A percentile compares a stretch with the other conserved stretches of the same genome.
phyloP scores from a whole-genome alignment of 2,329 filamentous ascomycete species.

The Alternaria sp. region DNA sequence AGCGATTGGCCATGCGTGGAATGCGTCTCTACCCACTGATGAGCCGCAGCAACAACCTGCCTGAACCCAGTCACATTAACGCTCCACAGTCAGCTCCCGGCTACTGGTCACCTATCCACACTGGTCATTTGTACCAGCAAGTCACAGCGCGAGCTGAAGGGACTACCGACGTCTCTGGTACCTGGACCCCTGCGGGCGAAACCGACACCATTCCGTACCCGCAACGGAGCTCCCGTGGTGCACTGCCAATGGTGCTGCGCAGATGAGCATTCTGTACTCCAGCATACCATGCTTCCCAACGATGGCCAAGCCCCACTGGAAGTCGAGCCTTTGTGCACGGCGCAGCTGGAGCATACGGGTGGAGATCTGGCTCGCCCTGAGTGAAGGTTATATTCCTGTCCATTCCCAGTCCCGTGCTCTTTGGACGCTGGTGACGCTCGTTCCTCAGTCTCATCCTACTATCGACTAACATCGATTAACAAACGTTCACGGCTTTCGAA shows the following conservation, averaged over 20 bases:
- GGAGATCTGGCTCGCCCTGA: constrained; percentile 19
- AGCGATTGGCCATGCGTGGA: constrained; percentile 33
- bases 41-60: constrained; percentile 29
- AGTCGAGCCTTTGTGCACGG: constrained; percentile 23
- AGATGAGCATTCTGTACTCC: constrained; percentile 20
- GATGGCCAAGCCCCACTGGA: constrained; percentile 29
- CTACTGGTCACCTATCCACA: constrained; percentile 24
- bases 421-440: constrained; percentile 35
- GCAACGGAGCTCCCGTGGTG: constrained; percentile 30
- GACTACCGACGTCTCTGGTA: constrained; percentile 25
- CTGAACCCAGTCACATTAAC: constrained; percentile 25
- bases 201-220: constrained; percentile 39
- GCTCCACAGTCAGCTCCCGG: constrained; percentile 27
- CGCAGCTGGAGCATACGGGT: constrained; percentile 31
- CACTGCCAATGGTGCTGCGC: constrained; percentile 34
- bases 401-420: constrained; percentile 35
- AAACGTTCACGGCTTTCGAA: constrained; percentile 24
- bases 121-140: constrained; percentile 29
- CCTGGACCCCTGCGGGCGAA: constrained; percentile 31
- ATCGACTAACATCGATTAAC: constrained; percentile 29
- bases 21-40: constrained; percentile 33
- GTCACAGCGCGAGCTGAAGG: constrained; percentile 30
- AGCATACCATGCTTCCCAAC: constrained; percentile 28
- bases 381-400: constrained; percentile 33
- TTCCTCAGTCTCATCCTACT: constrained; percentile 24